Evolutionary conservation across 495 filamentous ascomycete species (phyloP).

Genomic region (Podospora pseudoanserina): DNA sequence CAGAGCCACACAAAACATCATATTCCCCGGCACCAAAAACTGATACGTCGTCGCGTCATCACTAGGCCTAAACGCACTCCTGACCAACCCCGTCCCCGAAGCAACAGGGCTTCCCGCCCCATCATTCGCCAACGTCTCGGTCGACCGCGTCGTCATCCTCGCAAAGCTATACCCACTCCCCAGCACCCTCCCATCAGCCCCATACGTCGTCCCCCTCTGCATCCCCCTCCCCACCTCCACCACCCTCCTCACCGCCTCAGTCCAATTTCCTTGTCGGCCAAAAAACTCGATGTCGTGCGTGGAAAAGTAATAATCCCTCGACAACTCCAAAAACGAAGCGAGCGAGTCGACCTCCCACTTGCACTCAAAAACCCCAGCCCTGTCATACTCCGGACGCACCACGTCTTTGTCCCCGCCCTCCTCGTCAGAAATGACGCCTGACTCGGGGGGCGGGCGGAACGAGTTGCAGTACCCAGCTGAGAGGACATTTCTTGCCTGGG

Average conservation of each 20-base stretch:
- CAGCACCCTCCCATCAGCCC: no score
- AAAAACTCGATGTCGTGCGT: constrained; percentile 50
- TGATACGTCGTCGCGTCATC: constrained; percentile 59
- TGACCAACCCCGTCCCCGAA: constrained; percentile 56
- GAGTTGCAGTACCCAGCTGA: constrained; percentile 59
- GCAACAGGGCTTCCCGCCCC: constrained; percentile 57
- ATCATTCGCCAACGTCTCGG: constrained; percentile 58
- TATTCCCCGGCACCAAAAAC: constrained; percentile 61
- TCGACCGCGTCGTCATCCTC: constrained; percentile 48
- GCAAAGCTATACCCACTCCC: constrained; percentile 50
- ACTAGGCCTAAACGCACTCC: constrained; percentile 61
- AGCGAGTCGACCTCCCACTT: constrained; percentile 69
- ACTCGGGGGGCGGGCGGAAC: constrained; percentile 60
- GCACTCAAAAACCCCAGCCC: constrained; percentile 41
- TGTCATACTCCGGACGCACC: no score
- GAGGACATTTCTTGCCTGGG: constrained; percentile 58
- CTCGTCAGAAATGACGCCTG: constrained; percentile 20
- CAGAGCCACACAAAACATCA: constrained; percentile 63
- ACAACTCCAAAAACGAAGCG: constrained; percentile 61
- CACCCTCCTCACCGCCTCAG: no score
- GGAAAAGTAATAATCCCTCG: constrained; percentile 53
- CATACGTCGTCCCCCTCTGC: no score
- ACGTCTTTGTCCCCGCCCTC: no score
- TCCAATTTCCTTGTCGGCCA: no score
- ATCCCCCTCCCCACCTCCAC: no score